Evolutionary conservation across 768 basidiomycete species (phyloP), one percentile per base, ranked within the genome.

Genomic region (Tremella yokohamensis): DNA sequence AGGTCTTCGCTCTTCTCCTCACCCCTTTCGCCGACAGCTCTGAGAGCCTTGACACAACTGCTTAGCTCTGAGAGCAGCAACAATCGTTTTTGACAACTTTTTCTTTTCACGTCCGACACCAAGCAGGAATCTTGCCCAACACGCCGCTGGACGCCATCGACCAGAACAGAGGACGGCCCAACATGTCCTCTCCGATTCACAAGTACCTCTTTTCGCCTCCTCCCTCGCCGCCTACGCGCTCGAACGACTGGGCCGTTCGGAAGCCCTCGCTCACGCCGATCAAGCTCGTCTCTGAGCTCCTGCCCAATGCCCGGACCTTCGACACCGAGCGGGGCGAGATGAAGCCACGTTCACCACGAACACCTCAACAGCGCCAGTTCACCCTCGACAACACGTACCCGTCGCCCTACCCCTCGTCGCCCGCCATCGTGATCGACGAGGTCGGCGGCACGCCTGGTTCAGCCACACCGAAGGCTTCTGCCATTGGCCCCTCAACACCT

Each of bases 281-380:
- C 42, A 60, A 64, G 19, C 59, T 13, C 29, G 64, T 19, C 49
- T 65, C 16, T 45, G n/a, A 34, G 29, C 29, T 55, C 15, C 49
- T 56, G 26, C 34, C 61, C 37, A 58, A 60, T 24, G 59, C n/a
- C 25, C 26, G 15, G 19, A n/a, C 58, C 8, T 25, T 44, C 8
- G 24, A 26, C 11, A n/a, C 56, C 49, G n/a, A 45, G 22, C 42
- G n/a, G 9, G 20, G 37, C 13, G 51, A 53, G 15, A 56, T 70
- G 47, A 64, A 65, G 44, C 25, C 56, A 11, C 54, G 64, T 20
- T 64, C 64, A 8, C 66, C 66, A 18, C 47, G 62, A 18, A 68
- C 69, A 26, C 66, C 69, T 37, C 59, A 57, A 40, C 60, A 66
- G 40, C 52, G 48, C n/a, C 52, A 52, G 11, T 66, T 68, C 60